Evolutionary conservation across 192 early-diverging fungal species (phyloP).

Genomic region (Rhizophagus prolifer): DNA sequence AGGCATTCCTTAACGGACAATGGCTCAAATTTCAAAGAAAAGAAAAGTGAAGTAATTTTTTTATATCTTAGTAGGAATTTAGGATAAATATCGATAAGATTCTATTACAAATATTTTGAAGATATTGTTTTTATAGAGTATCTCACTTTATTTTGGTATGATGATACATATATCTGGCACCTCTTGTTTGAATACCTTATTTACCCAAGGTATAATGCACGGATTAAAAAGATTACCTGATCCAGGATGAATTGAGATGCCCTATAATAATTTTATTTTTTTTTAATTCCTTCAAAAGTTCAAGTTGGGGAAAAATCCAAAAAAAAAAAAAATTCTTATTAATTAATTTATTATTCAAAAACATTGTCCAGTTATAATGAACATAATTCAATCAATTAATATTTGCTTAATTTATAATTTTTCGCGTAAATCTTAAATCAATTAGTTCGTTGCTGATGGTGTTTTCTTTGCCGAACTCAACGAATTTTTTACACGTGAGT

Average conservation of each 20-base stretch:
- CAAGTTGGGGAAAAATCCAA: background rate
- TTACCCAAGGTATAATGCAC: conserved; percentile 26
- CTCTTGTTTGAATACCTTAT: conserved; percentile 54
- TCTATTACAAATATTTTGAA: background rate
- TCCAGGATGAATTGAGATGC: conserved; percentile 23
- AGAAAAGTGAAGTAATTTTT: conserved; percentile 57
- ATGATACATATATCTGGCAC: conserved; percentile 55
- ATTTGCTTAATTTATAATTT: background rate
- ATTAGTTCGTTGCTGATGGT: conserved; percentile 97
- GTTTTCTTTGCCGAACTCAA: conserved; percentile 99
- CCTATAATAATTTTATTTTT: background rate
- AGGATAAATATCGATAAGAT: background rate
- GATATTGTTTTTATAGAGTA: background rate
- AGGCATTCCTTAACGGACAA: conserved; percentile 20
- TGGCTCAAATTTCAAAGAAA: conserved; percentile 69
- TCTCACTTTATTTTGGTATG: conserved; percentile 30
- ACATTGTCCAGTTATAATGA: background rate
- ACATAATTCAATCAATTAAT: background rate
- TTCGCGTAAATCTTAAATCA: background rate
- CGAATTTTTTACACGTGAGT: conserved; percentile 97
- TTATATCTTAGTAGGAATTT: background rate
- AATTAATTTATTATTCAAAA: background rate
- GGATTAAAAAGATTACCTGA: conserved; percentile 41
- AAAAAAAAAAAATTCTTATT: background rate
- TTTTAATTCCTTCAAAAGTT: background rate